These are phyloP conservation scores for Angomonas desouzai DNA, from an alignment of 208 protist species.

Conservation along the genomic window DNA sequence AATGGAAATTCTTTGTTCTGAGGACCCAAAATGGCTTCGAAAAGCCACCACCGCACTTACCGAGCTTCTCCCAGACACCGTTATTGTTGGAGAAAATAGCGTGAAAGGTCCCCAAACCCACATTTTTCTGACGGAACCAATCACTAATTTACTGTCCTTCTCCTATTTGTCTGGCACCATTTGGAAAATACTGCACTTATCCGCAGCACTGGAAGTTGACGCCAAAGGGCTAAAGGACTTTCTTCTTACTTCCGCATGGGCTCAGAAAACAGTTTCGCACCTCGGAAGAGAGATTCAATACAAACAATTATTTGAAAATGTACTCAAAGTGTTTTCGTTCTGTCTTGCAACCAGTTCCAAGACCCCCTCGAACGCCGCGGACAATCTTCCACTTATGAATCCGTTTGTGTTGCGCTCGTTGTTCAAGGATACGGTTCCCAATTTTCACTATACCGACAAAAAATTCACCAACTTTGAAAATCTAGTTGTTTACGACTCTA, in stretches of 20 bases:
- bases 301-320: slow-evolving; percentile 5
- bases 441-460: not conserved
- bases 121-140: not conserved
- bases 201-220: not conserved
- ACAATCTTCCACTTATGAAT: slow-evolving; percentile 2
- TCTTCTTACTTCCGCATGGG: not conserved
- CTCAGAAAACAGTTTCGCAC: not conserved
- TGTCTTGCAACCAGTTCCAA: not conserved
- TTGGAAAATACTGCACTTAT: slow-evolving; percentile 3
- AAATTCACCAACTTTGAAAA: not conserved
- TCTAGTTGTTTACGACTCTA: not conserved
- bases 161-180: not conserved
- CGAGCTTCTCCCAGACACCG: not conserved
- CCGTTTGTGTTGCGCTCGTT: not conserved
- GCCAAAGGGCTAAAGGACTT: not conserved
- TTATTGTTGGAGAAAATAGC: not conserved
- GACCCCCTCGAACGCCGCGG: not conserved
- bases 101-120: not conserved
- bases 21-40: not conserved
- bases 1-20: not conserved
- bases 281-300: not conserved
- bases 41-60: not conserved
- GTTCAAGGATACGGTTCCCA: not conserved
- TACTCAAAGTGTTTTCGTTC: not conserved
- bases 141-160: not conserved